phyloP scores from a whole-genome alignment of 2,329 filamentous ascomycete species.

The Colletotrichum sp. region DNA sequence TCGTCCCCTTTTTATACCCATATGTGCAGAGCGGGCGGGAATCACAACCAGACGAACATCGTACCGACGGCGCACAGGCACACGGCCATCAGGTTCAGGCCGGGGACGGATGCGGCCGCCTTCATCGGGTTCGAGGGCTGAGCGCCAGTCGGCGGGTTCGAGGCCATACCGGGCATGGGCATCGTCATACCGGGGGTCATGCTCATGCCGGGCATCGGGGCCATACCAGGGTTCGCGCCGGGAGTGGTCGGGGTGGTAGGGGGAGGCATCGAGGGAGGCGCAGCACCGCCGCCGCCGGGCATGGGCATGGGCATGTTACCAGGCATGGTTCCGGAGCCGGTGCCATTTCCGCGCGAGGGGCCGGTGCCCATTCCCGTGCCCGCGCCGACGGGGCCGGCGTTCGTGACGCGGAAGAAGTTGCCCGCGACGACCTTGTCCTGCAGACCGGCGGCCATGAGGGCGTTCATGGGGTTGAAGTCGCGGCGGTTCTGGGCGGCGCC shows the following conservation, averaged over 20 bases:
- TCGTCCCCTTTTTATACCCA: neutral
- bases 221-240: neutral
- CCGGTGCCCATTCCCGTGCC: conserved; percentile 3
- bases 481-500: conserved; percentile 31
- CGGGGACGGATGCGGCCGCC: neutral
- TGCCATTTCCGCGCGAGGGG: neutral
- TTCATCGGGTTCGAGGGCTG: conserved; percentile 3
- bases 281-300: neutral
- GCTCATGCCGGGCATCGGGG: conserved; percentile 13
- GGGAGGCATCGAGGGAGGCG: neutral
- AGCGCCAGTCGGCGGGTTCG: conserved; percentile 1
- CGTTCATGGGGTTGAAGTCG: conserved; percentile 35
- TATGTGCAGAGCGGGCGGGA: neutral
- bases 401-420: conserved; percentile 44
- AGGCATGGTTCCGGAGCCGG: neutral
- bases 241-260: neutral
- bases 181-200: conserved; percentile 6
- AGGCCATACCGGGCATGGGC: conserved; percentile 5
- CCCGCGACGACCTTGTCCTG: conserved; percentile 36
- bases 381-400: conserved; percentile 27
- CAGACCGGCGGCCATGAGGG: conserved; percentile 35
- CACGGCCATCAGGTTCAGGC: neutral
- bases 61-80: neutral
- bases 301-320: neutral
- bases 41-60: conserved; percentile 1